Evolutionary conservation across 345 rosid genomes (phyloP).

Genomic region (Noccaea caerulescens): DNA sequence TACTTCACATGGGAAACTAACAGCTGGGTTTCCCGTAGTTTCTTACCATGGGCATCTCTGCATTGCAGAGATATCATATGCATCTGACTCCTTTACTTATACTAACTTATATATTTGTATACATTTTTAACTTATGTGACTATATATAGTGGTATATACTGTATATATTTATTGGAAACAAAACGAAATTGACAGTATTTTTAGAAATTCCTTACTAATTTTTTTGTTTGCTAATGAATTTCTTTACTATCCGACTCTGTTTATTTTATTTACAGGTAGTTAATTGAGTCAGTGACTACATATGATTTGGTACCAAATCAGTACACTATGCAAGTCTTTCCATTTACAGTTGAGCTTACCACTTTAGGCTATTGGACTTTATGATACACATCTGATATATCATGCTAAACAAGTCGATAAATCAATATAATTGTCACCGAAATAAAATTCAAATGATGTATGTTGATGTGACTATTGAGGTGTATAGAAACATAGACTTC

Average conservation of each 20-base stretch:
- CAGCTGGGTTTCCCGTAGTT: conserved; percentile 39
- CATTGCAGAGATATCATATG: conserved; percentile 38
- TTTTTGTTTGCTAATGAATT: neutral
- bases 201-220: neutral
- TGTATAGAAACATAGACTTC: conserved; percentile 6
- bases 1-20: conserved; percentile 29
- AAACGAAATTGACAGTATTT: neutral
- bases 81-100: conserved; percentile 38
- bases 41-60: conserved; percentile 44
- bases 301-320: conserved; percentile 32
- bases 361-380: conserved; percentile 22
- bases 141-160: neutral
- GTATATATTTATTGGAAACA: neutral
- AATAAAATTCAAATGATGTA: too few relatives aligned
- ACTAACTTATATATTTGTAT: conserved; percentile 15
- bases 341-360: conserved; percentile 11
- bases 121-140: conserved; percentile 21
- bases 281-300: conserved; percentile 4
- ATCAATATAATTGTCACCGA: conserved; percentile 1
- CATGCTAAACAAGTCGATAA: neutral
- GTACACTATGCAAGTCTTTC: conserved; percentile 23
- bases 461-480: conserved; percentile 18
- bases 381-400: neutral
- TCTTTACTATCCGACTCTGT: neutral
- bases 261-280: conserved; percentile 1